Evolutionary conservation across 495 filamentous ascomycete genomes (phyloP).

Genomic region (Aspergillus sclerotioniger): DNA sequence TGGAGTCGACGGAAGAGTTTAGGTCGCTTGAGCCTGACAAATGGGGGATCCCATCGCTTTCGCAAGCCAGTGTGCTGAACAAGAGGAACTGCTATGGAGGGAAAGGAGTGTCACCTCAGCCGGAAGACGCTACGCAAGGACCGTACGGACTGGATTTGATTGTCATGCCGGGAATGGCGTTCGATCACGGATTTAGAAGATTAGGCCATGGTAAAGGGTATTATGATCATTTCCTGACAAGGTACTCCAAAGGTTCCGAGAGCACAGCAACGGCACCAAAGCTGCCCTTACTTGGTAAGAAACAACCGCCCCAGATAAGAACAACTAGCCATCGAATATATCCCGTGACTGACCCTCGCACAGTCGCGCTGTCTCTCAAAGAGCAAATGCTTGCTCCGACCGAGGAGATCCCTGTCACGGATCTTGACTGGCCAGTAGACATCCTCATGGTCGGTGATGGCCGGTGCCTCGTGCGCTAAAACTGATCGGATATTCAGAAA

Average conservation of each 20-base stretch:
- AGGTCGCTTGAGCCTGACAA: slow-evolving; percentile 68
- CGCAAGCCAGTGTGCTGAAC: slow-evolving; percentile 54
- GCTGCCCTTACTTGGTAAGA: slow-evolving; percentile 67
- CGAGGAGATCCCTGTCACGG: slow-evolving; percentile 63
- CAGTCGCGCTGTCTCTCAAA: slow-evolving; percentile 82
- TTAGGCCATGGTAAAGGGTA: slow-evolving; percentile 96
- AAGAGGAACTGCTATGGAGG: slow-evolving; percentile 69
- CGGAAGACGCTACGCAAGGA: slow-evolving; percentile 26
- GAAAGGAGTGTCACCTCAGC: slow-evolving; percentile 26
- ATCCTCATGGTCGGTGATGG: slow-evolving; percentile 62
- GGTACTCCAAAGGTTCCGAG: slow-evolving; percentile 54
- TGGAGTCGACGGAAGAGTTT: slow-evolving; percentile 72
- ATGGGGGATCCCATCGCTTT: slow-evolving; percentile 90
- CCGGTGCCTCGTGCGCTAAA: slow-evolving; percentile 33
- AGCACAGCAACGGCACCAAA: slow-evolving; percentile 37
- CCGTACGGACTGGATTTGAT: slow-evolving; percentile 73
- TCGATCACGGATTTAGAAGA: slow-evolving; percentile 71
- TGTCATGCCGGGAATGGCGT: slow-evolving; percentile 91
- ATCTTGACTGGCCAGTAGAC: slow-evolving; percentile 66
- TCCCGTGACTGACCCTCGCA: slow-evolving; percentile 26
- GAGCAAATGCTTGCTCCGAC: slow-evolving; percentile 73
- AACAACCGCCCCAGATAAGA: slow-evolving; percentile 12
- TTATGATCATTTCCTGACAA: slow-evolving; percentile 87
- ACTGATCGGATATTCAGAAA: slow-evolving; percentile 24
- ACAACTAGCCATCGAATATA: slow-evolving; percentile 16